phyloP scores from a whole-genome alignment of 2,329 filamentous ascomycete species.

The Keithomyces neogunnii region DNA sequence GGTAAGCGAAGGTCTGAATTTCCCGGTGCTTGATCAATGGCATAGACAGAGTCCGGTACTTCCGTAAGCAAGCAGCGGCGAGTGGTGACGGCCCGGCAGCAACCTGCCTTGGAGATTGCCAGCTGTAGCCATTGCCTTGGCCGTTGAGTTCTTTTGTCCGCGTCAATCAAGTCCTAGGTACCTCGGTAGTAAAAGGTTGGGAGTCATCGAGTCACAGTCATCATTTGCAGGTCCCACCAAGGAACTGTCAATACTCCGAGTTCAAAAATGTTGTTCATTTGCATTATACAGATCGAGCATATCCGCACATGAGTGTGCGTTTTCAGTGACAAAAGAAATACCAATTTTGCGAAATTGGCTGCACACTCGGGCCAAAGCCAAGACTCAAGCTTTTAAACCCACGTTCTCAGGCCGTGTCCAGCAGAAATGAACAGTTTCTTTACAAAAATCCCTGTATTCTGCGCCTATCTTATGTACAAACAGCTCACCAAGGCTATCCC shows the following conservation, averaged over 20 bases:
- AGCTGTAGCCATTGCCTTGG: neutral
- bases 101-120: neutral
- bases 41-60: no score
- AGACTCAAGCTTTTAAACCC: neutral
- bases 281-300: neutral
- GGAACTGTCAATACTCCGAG: no score
- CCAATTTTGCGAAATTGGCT: neutral
- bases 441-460: conserved; percentile 4
- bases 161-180: no score
- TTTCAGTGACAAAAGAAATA: neutral
- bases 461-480: conserved; percentile 26
- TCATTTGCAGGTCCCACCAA: neutral
- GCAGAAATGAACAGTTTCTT: neutral
- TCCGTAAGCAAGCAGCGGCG: neutral
- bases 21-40: no score
- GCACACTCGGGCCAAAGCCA: neutral
- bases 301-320: neutral
- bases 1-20: conserved; percentile 4
- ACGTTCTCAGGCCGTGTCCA: neutral
- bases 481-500: conserved; percentile 7
- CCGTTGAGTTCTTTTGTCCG: neutral
- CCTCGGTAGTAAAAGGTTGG: no score
- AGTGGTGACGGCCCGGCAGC: neutral
- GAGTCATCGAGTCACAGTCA: neutral
- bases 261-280: neutral